phyloP scores from a whole-genome alignment of 306 rosid genomes.

The Rubus idaeus region DNA sequence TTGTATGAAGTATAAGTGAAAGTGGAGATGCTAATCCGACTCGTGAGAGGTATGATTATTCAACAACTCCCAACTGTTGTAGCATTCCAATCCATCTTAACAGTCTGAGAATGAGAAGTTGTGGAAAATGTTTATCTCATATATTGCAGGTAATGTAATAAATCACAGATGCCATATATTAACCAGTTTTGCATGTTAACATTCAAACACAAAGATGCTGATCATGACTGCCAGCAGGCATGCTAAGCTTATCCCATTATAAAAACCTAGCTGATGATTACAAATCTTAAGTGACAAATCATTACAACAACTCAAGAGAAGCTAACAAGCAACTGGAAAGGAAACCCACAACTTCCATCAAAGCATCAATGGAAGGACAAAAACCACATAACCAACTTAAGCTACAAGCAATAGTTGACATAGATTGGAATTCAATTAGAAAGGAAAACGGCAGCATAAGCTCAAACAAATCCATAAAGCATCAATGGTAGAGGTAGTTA shows the following conservation, averaged over 20 bases:
- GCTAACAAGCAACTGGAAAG: background rate
- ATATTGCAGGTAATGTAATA: slow-evolving; percentile 5
- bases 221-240: background rate
- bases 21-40: background rate
- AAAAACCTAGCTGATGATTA: background rate
- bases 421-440: background rate
- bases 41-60: background rate
- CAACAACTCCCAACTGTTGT: background rate
- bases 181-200: background rate
- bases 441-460: background rate
- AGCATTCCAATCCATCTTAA: background rate
- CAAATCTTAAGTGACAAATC: background rate
- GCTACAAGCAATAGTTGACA: background rate
- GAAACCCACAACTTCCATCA: background rate
- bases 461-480: background rate
- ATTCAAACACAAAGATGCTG: background rate
- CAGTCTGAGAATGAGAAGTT: background rate
- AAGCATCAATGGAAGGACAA: background rate
- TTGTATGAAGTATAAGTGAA: background rate
- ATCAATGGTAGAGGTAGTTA: slow-evolving; percentile 24
- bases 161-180: background rate
- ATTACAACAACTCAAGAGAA: background rate
- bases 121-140: no score
- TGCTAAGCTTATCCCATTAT: background rate
- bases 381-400: background rate